Base-by-base conservation (phyloP, 2,329 filamentous ascomycete genomes). In the Colletotrichum sp. region DNA sequence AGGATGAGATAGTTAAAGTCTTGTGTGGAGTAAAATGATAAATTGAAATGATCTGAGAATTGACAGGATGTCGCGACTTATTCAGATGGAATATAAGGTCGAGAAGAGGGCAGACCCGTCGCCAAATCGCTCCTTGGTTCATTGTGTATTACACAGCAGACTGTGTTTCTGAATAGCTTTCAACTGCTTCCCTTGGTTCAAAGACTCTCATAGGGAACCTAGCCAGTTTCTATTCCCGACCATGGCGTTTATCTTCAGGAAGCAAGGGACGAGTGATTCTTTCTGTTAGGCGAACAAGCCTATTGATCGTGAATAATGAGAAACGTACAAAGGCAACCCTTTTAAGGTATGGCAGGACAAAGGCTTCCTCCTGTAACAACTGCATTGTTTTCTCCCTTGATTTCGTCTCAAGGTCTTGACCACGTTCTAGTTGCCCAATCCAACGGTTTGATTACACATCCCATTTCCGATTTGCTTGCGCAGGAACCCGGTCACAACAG, bases 11-110 rank as follows among this genome's bases (percentile, higher is more conserved):
- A 52, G 11, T 2, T 4, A 8, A 8, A 22, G n/a, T 0, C 44
- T 22, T 13, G n/a, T 1, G 44, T 22, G 11, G 0, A 52, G 5
- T 48, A 2, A n/a, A 2, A 22, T 8, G 6, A 0, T 52, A 2
- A 8, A 7, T 52, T 7, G 6, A 11, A 52, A 52, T 52, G 3
- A 52, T 8, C 2, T 22, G 44, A 52, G 44, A 52, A 25, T 0
- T 52, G n/a, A 13, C 8, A 5, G 2, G 6, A 22, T 8, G 13
- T 13, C 11, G 44, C 4, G 6, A 13, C 8, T 22, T 4, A 52
- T 22, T 22, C 1, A 22, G n/a, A 8, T 22, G 6, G 1, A 52
- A 52, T 52, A 52, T 52, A 25, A 8, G 44, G n/a, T 52, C n/a
- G 11, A 48, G 9, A n/a, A 0, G 5, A 4, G n/a, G 6, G 6